Evolutionary conservation across 1,284 basidiomycete species (phyloP).

Genomic region (Flammula alnicola): DNA sequence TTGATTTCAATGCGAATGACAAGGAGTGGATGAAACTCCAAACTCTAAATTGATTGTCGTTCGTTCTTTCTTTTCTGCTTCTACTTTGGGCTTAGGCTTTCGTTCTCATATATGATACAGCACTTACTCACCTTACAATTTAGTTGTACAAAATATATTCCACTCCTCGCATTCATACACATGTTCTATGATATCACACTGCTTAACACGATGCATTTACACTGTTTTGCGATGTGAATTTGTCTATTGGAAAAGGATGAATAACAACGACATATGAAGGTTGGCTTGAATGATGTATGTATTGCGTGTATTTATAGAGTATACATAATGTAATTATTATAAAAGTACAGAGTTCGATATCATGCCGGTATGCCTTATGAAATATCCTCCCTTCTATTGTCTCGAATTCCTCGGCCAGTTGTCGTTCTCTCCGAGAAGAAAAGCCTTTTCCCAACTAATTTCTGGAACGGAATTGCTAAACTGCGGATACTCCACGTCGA

Average conservation of each 20-base stretch:
- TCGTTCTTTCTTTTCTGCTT: conserved; percentile 11
- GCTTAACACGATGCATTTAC: background rate
- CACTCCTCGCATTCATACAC: conserved; percentile 6
- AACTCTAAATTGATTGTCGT: conserved; percentile 57
- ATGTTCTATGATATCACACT: conserved; percentile 1
- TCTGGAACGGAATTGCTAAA: too few species aligned
- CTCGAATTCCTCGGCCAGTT: too few species aligned
- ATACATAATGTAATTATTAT: too few species aligned
- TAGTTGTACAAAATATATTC: conserved; percentile 9
- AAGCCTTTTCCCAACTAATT: too few species aligned
- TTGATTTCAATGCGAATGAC: conserved; percentile 79
- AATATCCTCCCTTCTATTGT: too few species aligned
- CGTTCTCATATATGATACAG: conserved; percentile 5
- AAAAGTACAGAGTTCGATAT: too few species aligned
- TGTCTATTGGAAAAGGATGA: background rate
- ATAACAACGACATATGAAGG: conserved; percentile 2
- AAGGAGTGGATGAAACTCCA: conserved; percentile 85
- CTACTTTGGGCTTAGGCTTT: conserved; percentile 8
- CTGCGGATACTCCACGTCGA: too few species aligned
- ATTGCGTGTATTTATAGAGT: too few species aligned
- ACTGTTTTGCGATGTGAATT: background rate
- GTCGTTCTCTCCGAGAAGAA: too few species aligned
- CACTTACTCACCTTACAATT: background rate
- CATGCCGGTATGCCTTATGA: too few species aligned
- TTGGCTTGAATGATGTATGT: too few species aligned